Evolutionary conservation across 192 early-diverging fungal species (phyloP).

Genomic region (Linnemannia hyalina): DNA sequence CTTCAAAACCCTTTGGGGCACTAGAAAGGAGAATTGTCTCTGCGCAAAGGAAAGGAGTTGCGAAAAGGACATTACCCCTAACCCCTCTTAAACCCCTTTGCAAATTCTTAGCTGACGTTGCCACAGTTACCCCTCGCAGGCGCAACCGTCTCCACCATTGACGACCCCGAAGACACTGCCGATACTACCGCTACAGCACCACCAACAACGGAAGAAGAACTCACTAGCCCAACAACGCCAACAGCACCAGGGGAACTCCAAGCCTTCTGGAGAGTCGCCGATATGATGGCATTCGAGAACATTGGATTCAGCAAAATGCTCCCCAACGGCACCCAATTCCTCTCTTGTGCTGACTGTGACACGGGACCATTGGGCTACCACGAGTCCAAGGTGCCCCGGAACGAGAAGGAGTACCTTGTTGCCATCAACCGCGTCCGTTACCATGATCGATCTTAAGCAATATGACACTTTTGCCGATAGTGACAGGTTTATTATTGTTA

Average conservation of each 20-base stretch:
- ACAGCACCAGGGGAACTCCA: slow-evolving; percentile 19
- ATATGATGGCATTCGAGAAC: slow-evolving; percentile 86
- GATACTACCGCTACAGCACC: background rate
- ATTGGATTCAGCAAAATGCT: slow-evolving; percentile 76
- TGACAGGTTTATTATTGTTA: background rate
- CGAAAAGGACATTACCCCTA: background rate
- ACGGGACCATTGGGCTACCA: slow-evolving; percentile 79
- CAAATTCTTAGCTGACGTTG: slow-evolving; percentile 13
- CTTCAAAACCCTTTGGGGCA: background rate
- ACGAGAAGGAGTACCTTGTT: slow-evolving; percentile 70
- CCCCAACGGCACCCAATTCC: slow-evolving; percentile 67
- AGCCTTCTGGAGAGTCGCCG: slow-evolving; percentile 69
- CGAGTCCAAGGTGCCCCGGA: slow-evolving; percentile 51
- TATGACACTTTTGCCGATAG: background rate
- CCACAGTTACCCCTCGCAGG: slow-evolving; percentile 31
- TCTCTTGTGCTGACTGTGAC: slow-evolving; percentile 85
- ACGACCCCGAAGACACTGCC: background rate
- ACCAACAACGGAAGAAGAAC: background rate
- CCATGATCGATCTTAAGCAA: slow-evolving; percentile 24
- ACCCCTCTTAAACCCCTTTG: slow-evolving; percentile 10
- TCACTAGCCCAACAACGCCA: background rate
- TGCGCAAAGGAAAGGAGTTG: too few relatives aligned
- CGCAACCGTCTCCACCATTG: slow-evolving; percentile 35
- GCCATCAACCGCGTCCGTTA: slow-evolving; percentile 74
- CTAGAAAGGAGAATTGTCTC: background rate